phyloP scores from a whole-genome alignment of 1,284 basidiomycete genomes.

The Ceratobasidium theobromae region DNA sequence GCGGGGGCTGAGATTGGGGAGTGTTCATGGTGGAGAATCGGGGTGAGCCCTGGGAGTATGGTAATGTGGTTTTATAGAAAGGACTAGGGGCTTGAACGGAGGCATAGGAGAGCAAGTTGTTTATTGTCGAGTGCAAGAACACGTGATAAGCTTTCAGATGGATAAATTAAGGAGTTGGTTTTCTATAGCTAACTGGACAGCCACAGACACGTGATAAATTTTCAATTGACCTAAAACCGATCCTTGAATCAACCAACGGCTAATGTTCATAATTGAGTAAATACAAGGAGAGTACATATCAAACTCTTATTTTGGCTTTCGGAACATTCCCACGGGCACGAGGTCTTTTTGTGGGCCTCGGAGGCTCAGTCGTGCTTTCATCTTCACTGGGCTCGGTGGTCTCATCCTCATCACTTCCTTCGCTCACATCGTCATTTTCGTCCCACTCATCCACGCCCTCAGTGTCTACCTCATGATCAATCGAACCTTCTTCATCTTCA shows the following conservation, averaged over 20 bases:
- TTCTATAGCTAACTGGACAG: too few relatives aligned
- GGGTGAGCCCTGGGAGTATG: too few relatives aligned
- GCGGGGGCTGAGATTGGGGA: too few relatives aligned
- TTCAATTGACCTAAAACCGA: too few relatives aligned
- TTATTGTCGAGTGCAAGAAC: not conserved
- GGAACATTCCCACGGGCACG: not conserved
- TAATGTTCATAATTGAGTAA: not conserved
- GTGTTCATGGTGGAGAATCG: too few relatives aligned
- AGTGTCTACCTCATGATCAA: slow-evolving; percentile 44
- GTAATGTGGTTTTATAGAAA: too few relatives aligned
- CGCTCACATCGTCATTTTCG: slow-evolving; percentile 43
- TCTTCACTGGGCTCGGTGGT: slow-evolving; percentile 41
- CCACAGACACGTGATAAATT: too few relatives aligned
- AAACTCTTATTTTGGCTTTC: slow-evolving; percentile 23
- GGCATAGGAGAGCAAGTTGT: too few relatives aligned
- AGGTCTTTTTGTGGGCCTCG: slow-evolving; percentile 11
- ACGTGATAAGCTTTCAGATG: too few relatives aligned
- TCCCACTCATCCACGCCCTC: slow-evolving; percentile 46
- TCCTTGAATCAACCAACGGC: too few relatives aligned
- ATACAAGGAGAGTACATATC: not conserved
- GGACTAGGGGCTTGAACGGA: too few relatives aligned
- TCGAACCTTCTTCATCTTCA: slow-evolving; percentile 46
- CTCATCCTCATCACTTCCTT: slow-evolving; percentile 39
- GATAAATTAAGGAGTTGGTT: too few relatives aligned
- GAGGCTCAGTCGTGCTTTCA: slow-evolving; percentile 35